These are phyloP conservation scores for Diplotaxis tenuifolia DNA, from an alignment of 345 rosid genomes.

Conservation along the genomic window DNA sequence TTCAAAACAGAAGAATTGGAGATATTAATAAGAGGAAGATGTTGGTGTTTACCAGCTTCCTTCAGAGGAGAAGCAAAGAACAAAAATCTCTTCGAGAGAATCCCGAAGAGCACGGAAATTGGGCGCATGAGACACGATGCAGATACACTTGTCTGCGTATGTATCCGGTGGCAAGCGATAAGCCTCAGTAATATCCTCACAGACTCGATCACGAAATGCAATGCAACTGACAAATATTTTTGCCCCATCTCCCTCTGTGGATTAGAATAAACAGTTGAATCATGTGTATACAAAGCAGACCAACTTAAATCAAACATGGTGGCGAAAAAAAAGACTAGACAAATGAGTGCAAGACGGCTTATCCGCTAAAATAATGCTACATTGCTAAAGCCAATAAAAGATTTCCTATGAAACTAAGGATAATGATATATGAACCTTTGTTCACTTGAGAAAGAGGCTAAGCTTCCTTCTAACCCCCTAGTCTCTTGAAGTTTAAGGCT, in stretches of 20 bases:
- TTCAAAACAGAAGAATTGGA: constrained; percentile 15
- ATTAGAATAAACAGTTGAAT: neutral
- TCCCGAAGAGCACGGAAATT: constrained; percentile 68
- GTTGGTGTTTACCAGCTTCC: constrained; percentile 98
- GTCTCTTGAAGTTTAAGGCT: too few species aligned
- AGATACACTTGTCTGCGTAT: constrained; percentile 91
- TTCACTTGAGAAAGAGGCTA: too few species aligned
- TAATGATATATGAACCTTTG: too few species aligned
- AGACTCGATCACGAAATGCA: constrained; percentile 91
- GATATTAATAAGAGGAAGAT: too few species aligned
- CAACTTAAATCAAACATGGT: constrained; percentile 15
- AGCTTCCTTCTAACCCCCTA: too few species aligned
- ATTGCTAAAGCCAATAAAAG: constrained; percentile 3
- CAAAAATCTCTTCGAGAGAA: constrained; percentile 81
- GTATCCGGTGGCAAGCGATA: constrained; percentile 77
- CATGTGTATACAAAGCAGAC: constrained; percentile 2
- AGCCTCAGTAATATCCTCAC: constrained; percentile 94
- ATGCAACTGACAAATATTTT: constrained; percentile 94
- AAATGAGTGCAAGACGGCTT: neutral
- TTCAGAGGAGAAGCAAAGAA: constrained; percentile 79
- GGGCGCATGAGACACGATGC: constrained; percentile 87
- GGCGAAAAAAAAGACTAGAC: too few species aligned
- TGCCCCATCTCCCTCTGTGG: constrained; percentile 97
- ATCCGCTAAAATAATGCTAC: neutral
- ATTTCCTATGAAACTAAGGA: neutral